Evolutionary conservation across 129 eudicot species (phyloP).

Genomic region (Flaveria trinervia): DNA sequence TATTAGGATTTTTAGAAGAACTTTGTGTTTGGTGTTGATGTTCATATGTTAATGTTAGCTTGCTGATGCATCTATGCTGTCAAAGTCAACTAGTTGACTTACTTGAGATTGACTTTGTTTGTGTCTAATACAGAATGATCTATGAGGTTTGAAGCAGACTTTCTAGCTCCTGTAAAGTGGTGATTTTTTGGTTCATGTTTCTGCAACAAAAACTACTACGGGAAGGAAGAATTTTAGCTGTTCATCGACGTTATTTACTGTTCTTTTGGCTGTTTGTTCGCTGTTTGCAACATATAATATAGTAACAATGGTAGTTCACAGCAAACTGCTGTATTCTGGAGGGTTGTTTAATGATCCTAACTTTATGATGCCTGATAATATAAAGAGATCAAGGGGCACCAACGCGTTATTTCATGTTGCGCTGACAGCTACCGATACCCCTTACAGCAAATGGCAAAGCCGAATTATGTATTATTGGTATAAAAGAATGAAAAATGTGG

Average conservation of each 20-base stretch:
- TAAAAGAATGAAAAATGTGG: conserved; percentile 50
- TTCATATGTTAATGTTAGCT: background rate
- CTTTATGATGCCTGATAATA: conserved; percentile 49
- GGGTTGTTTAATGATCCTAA: conserved; percentile 46
- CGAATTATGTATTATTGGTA: conserved; percentile 77
- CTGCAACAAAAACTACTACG: conserved; percentile 32
- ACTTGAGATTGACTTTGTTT: conserved; percentile 26
- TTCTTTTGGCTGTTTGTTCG: conserved; percentile 52
- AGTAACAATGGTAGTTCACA: conserved; percentile 40
- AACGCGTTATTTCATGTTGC: conserved; percentile 63
- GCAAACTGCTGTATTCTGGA: conserved; percentile 31
- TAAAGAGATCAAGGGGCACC: conserved; percentile 29
- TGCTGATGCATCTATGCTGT: background rate
- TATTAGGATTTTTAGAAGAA: too few relatives aligned
- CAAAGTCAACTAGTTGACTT: conserved; percentile 42
- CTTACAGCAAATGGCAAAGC: conserved; percentile 76
- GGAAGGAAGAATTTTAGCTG: conserved; percentile 47
- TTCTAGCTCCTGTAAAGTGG: conserved; percentile 25
- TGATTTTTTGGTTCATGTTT: conserved; percentile 11
- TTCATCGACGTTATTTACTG: conserved; percentile 38
- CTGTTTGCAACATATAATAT: conserved; percentile 60
- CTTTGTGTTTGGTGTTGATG: too few relatives aligned
- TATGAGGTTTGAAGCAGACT: conserved; percentile 7
- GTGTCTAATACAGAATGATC: conserved; percentile 24
- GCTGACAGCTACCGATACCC: conserved; percentile 61